Evolutionary conservation across 2,329 filamentous ascomycete species (phyloP).

Genomic region (Fusarium sp.): DNA sequence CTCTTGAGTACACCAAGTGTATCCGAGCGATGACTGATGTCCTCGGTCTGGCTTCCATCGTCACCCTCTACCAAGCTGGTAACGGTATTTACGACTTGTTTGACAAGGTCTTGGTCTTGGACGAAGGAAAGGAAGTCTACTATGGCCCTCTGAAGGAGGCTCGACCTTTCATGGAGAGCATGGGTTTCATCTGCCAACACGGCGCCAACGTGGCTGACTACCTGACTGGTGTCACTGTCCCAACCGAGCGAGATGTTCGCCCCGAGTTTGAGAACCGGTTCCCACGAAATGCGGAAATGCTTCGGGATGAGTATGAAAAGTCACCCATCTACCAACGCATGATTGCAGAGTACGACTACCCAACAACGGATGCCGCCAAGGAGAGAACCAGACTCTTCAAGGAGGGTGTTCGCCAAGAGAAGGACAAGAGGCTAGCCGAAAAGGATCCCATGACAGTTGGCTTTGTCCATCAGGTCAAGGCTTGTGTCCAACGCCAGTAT

Average conservation of each 20-base stretch:
- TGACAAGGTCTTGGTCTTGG: slow-evolving; percentile 77
- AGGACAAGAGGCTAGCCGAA: slow-evolving; percentile 64
- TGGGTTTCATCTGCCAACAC: slow-evolving; percentile 72
- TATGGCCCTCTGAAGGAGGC: slow-evolving; percentile 72
- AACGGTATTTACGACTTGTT: slow-evolving; percentile 78
- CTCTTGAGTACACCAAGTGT: slow-evolving; percentile 70
- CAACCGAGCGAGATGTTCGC: slow-evolving; percentile 74
- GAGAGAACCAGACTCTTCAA: slow-evolving; percentile 65
- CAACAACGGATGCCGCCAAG: slow-evolving; percentile 60
- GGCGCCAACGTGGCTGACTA: slow-evolving; percentile 75
- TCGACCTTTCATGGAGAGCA: slow-evolving; percentile 71
- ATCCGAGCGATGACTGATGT: slow-evolving; percentile 74
- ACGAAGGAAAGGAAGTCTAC: slow-evolving; percentile 74
- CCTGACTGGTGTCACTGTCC: slow-evolving; percentile 74
- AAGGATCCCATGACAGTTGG: slow-evolving; percentile 67
- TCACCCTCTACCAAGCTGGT: slow-evolving; percentile 77
- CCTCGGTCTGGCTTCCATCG: slow-evolving; percentile 68
- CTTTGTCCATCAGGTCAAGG: slow-evolving; percentile 66
- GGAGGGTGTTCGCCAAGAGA: slow-evolving; percentile 64
- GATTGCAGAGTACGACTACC: slow-evolving; percentile 68
- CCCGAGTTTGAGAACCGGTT: slow-evolving; percentile 54
- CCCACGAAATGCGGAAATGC: slow-evolving; percentile 57
- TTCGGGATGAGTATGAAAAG: slow-evolving; percentile 64
- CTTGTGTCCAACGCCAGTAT: slow-evolving; percentile 70
- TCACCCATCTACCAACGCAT: slow-evolving; percentile 63